Conservation (phyloP, 371 early-diverging fungal genomes). For the Mortierella sp. region DNA sequence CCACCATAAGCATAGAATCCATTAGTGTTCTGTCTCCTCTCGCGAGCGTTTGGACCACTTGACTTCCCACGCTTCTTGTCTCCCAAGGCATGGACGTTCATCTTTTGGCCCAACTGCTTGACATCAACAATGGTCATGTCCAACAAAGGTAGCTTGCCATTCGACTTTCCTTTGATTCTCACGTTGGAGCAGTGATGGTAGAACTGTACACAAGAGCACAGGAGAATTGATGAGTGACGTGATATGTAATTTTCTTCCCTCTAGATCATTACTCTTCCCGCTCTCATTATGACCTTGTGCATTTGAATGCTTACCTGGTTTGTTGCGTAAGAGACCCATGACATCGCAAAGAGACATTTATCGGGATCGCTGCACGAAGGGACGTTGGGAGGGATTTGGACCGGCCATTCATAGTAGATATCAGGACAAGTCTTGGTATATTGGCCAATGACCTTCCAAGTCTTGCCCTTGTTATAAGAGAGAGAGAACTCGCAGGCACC, state of each 20-base stretch:
- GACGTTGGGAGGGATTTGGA: conserved; percentile 19
- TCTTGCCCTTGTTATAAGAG: background rate
- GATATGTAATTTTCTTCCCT: no score
- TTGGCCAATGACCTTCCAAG: conserved; percentile 15
- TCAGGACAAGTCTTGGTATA: conserved; percentile 49
- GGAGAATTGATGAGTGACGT: no score
- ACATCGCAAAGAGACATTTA: conserved; percentile 23
- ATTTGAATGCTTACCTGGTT: no score
- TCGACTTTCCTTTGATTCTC: conserved; percentile 9
- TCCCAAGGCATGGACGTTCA: conserved; percentile 8
- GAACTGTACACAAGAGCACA: no score
- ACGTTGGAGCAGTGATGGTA: conserved; percentile 20
- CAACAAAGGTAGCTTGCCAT: conserved; percentile 4
- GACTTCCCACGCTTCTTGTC: conserved; percentile 4
- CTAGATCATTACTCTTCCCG: no score
- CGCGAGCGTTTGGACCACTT: conserved; percentile 8
- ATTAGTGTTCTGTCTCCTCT: conserved; percentile 4
- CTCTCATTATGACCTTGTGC: no score
- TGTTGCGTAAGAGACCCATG: conserved; percentile 17
- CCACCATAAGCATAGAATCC: conserved; percentile 21
- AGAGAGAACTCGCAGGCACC: background rate
- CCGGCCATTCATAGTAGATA: conserved; percentile 37
- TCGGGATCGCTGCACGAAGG: conserved; percentile 22
- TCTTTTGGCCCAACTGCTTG: conserved; percentile 16
- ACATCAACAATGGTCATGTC: conserved; percentile 16